phyloP scores from a whole-genome alignment of 441 rosid species.

The Melastoma candidum region DNA sequence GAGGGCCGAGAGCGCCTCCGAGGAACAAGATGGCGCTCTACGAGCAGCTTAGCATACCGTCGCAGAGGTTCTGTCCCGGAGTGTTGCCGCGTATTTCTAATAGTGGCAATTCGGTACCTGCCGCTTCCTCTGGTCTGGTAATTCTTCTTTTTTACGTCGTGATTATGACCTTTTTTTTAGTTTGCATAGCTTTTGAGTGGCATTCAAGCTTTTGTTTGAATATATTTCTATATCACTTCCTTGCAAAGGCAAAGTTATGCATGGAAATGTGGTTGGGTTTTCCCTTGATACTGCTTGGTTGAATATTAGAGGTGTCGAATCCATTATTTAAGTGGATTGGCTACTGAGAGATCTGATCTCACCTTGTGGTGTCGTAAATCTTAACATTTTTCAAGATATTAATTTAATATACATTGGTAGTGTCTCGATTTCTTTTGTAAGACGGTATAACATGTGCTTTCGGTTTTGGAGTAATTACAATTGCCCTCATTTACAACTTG shows the following conservation, averaged over 20 bases:
- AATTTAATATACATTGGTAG: neutral
- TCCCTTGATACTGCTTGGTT: conserved; percentile 1
- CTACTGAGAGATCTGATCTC: neutral
- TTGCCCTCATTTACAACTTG: no score
- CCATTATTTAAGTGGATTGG: neutral
- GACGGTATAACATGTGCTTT: neutral
- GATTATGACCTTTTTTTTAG: conserved; percentile 1
- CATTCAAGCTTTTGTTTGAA: no score
- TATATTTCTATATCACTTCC: no score
- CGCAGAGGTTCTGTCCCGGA: conserved; percentile 9
- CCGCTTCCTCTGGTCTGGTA: conserved; percentile 12
- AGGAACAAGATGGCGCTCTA: conserved; percentile 21
- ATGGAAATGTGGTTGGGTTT: neutral
- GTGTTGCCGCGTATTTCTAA: conserved; percentile 8
- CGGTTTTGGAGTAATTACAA: neutral
- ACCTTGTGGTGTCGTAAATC: neutral
- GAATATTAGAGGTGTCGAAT: neutral
- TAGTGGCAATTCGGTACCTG: conserved; percentile 1
- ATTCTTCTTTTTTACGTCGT: neutral
- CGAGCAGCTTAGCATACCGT: conserved; percentile 14
- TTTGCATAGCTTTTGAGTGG: no score
- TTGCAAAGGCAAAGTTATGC: no score
- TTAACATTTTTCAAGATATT: neutral
- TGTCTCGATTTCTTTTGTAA: neutral
- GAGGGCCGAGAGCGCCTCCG: conserved; percentile 20